Base-by-base conservation (phyloP, 2,329 filamentous ascomycete genomes). In the Aquanectria penicillioides region DNA sequence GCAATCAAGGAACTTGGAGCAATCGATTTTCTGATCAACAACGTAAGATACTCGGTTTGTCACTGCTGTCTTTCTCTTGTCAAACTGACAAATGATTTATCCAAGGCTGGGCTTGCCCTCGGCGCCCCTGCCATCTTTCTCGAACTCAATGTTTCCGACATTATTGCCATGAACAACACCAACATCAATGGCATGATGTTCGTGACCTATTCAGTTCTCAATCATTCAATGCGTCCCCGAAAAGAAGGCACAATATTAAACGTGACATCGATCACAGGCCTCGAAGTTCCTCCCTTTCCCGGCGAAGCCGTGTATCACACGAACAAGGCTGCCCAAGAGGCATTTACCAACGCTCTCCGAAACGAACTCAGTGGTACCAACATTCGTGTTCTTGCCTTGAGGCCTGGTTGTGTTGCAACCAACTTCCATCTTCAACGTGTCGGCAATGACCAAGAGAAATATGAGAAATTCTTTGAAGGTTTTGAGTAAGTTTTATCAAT, bases 101-200 rank as follows among this genome's bases (percentile, higher is more conserved):
- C 12, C 11, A 1, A 64, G 56, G 61, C 61, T 1, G 61, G 61
- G 0, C 55, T 64, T 2, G 61, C 61, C 2, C 59, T 64, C 1
- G 61, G 61, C 0, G 56, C 61, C 0, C 61, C 61, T 0, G 47
- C 50, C 6, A n/a, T 41, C 1, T 64, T 64, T 18, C 38, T 33
- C 36, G 51, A 64, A 7, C 59, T 63, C 0, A 18, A 43, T 1
- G 20, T 64, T 2, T 23, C 57, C 1, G 18, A 61, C 6, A 36
- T 64, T 8, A 4, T 40, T 0, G 33, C 37, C 10, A 61, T 63
- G 60, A 47, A 36, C 12, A 41, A 40, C 13, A 64, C 62, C 2
- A 64, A 78, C 44, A 79, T 80, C 6, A 81, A 80, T 15, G 62
- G 53, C 4, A 48, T 58, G 6, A 64, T 64, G 49, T 64, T 54